Evolutionary conservation across 768 basidiomycete genomes (phyloP).

Genomic region (Cubamyces sp.): DNA sequence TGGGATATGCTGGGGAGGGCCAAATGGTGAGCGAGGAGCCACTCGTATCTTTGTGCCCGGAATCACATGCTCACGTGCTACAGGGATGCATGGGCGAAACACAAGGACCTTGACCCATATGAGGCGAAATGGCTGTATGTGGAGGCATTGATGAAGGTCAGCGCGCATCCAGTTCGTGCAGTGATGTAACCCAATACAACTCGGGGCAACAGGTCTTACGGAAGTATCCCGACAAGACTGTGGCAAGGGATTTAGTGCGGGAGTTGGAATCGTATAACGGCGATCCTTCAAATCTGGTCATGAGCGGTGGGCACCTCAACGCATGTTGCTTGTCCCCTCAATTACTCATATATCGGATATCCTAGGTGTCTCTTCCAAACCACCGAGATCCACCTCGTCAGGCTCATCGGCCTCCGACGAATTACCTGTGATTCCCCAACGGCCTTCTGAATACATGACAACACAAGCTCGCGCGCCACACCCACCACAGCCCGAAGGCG

Average conservation of each 20-base stretch:
- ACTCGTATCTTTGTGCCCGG: not conserved
- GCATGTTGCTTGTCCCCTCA: not conserved
- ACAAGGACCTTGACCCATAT: constrained; percentile 74
- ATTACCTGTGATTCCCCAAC: constrained; percentile 20
- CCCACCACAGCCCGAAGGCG: constrained; percentile 20
- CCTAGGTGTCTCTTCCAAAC: constrained; percentile 45
- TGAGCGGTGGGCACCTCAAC: constrained; percentile 58
- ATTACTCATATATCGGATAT: constrained; percentile 25
- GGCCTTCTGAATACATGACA: constrained; percentile 14
- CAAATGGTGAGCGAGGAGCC: constrained; percentile 73
- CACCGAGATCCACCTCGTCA: constrained; percentile 65
- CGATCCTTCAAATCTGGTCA: constrained; percentile 63
- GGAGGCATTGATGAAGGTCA: constrained; percentile 81
- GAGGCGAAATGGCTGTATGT: constrained; percentile 93
- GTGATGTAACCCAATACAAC: not conserved
- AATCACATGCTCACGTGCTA: constrained; percentile 29
- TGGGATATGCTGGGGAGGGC: constrained; percentile 92
- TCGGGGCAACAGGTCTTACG: constrained; percentile 59
- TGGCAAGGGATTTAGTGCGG: constrained; percentile 71
- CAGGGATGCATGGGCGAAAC: constrained; percentile 97
- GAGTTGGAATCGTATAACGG: constrained; percentile 81
- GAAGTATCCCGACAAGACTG: constrained; percentile 83
- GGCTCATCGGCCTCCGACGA: constrained; percentile 62
- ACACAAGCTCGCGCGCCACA: constrained; percentile 25
- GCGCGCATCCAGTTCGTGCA: constrained; percentile 11